Percentiles rank a stretch among this genome's conserved stretches.
Evolutionary conservation across 228 moss, liverwort and hornwort genomes (phyloP).

Genomic region (Sphagnum magellanicum): DNA sequence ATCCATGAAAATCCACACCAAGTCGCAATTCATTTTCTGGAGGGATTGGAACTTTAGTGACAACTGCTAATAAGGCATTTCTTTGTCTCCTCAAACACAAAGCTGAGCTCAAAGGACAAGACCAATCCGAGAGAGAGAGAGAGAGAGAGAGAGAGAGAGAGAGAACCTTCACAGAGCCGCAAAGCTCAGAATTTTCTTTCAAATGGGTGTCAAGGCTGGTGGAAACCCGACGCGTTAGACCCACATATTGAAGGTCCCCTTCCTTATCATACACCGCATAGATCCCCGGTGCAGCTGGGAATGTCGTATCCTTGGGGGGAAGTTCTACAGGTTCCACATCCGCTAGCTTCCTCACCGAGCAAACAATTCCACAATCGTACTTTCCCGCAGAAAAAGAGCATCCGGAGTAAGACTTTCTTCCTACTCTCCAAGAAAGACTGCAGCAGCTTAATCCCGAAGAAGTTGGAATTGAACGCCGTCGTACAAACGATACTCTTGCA

Average conservation of each 20-base stretch:
- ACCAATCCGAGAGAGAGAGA: background rate
- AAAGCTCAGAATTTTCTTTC: slow-evolving; percentile 76
- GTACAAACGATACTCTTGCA: too few relatives aligned
- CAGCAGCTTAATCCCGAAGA: background rate
- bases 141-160: background rate
- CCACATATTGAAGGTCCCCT: slow-evolving; percentile 74
- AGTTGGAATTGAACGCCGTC: background rate
- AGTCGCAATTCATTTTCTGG: too few relatives aligned
- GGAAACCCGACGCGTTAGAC: slow-evolving; percentile 65
- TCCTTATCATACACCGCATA: slow-evolving; percentile 86
- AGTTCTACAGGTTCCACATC: slow-evolving; percentile 63
- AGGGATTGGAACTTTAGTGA: too few relatives aligned
- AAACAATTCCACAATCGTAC: slow-evolving; percentile 3
- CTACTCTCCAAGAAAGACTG: background rate
- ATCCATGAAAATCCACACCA: too few relatives aligned
- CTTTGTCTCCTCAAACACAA: too few relatives aligned
- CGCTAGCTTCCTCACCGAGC: slow-evolving; percentile 53
- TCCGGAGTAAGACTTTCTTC: too few relatives aligned
- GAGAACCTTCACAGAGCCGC: slow-evolving; percentile 69
- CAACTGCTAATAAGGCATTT: too few relatives aligned
- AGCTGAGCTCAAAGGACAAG: too few relatives aligned
- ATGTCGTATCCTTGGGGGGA: slow-evolving; percentile 7
- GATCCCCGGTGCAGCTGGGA: slow-evolving; percentile 71
- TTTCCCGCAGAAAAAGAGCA: too few relatives aligned
- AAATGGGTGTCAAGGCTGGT: slow-evolving; percentile 67